These are phyloP conservation scores for Chalciporus piperatus DNA, from an alignment of 768 basidiomycete species.

Conservation along the genomic window DNA sequence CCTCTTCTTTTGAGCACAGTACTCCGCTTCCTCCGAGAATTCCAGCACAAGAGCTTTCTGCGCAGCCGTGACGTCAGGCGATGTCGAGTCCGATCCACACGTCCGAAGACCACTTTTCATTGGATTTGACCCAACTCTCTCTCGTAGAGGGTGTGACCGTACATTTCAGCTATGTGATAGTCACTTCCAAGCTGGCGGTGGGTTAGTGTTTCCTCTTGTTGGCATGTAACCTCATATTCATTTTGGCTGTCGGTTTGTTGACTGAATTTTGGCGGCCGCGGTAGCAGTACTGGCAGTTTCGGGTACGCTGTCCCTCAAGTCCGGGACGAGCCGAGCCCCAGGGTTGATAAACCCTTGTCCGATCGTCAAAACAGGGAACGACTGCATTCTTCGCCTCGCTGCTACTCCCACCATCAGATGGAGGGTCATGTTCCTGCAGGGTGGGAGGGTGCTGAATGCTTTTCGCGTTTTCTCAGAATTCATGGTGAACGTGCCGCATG, in stretches of 20 bases:
- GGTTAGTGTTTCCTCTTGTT: not conserved
- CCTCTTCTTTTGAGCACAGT: slow-evolving; percentile 9
- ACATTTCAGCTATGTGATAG: too few relatives aligned
- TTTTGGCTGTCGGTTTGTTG: not conserved
- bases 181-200: not conserved
- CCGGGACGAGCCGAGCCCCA: not conserved
- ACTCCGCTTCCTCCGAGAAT: slow-evolving; percentile 5
- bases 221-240: too few relatives aligned
- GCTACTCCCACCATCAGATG: not conserved
- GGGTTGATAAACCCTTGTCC: too few relatives aligned
- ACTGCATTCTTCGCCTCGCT: too few relatives aligned
- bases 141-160: not conserved
- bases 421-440: not conserved
- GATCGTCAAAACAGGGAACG: too few relatives aligned
- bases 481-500: not conserved
- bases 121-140: not conserved
- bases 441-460: not conserved
- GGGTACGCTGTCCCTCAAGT: too few relatives aligned
- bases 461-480: not conserved
- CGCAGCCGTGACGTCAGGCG: slow-evolving; percentile 28
- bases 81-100: not conserved
- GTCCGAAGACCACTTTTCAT: not conserved
- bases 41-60: slow-evolving; percentile 11
- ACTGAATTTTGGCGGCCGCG: not conserved
- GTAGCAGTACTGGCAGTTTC: slow-evolving; percentile 11